Base-by-base conservation (phyloP, 192 early-diverging fungal genomes). In the Coemansia sp. region DNA sequence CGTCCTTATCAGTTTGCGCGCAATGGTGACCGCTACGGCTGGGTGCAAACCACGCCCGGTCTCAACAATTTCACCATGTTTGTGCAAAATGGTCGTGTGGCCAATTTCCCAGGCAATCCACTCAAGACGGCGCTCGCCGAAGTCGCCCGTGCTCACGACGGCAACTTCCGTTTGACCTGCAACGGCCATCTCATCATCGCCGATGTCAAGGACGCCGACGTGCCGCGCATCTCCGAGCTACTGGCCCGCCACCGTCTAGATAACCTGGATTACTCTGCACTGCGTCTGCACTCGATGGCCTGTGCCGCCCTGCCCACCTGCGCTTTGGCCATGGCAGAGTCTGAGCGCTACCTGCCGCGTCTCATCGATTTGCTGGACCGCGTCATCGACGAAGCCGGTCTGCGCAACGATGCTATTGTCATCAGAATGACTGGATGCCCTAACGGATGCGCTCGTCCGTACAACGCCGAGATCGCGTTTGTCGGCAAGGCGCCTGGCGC, bases 381-480 rank as follows among this genome's bases (percentile, higher is more conserved):
- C 0, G 78, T 90, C 31, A 82, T 98, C 63, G 92, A 93, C 65
- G 87, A 87, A 56, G 78, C 89, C 33, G 96, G 96, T 11, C 67
- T 98, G 61, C 81, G 90, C 48, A 77, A 93, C 34, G 93, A 98
- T 72, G 92, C 92, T 56, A 93, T 98, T 68, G 92, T 91, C 22
- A 93, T 98, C 66, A 88, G 96, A 66, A 98, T 98, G 96, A 98
- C 96, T 0, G 96, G 96, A 58, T 98, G 96, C 72, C 96, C 96
- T n/a, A 98, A 98, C 76, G 94, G 94, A 67, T 98, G 96, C 69
- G 96, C 96, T 4, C 85, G 96, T 22, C 96, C 96, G 10, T 93
- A 93, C 70, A 87, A 95, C 60, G 94, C 93, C 48, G 96, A 98
- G 76, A 92, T 98, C 68, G 96, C 92, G 3, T 94, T 96, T 66